Evolutionary conservation across 768 basidiomycete genomes (phyloP).

Genomic region (Candolleomyces eurysporus): DNA sequence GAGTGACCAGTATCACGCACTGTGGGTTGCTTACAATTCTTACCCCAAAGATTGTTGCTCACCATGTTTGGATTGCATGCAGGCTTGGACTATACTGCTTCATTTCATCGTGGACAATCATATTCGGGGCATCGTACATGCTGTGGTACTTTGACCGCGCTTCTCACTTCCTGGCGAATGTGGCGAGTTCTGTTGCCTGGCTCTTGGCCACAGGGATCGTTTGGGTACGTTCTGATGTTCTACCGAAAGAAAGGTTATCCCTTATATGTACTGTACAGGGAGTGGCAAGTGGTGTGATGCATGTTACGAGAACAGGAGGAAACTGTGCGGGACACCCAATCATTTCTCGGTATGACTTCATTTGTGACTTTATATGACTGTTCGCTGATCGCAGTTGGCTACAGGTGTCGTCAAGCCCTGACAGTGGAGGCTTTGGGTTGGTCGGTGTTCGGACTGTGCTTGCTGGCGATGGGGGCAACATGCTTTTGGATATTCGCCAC

Average conservation of each 20-base stretch:
- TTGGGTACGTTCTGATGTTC: constrained; percentile 51
- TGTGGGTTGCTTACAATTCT: constrained; percentile 41
- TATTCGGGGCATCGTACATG: constrained; percentile 69
- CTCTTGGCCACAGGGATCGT: constrained; percentile 58
- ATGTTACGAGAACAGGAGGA: constrained; percentile 57
- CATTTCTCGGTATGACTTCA: constrained; percentile 47
- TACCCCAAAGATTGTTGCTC: neutral
- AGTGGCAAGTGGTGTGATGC: constrained; percentile 64
- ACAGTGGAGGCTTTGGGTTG: constrained; percentile 76
- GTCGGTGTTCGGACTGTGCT: constrained; percentile 68
- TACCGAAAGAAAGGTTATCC: neutral
- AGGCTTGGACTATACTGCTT: constrained; percentile 62
- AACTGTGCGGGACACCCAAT: constrained; percentile 52
- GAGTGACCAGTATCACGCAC: constrained; percentile 57
- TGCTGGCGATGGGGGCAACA: constrained; percentile 53
- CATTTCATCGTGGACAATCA: constrained; percentile 70
- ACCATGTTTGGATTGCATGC: neutral
- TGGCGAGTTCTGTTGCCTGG: constrained; percentile 79
- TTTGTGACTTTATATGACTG: constrained; percentile 15
- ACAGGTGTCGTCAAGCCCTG: constrained; percentile 67
- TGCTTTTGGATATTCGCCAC: constrained; percentile 37
- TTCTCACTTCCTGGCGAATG: constrained; percentile 66
- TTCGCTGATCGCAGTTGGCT: constrained; percentile 2
- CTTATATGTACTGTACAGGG: constrained; percentile 42
- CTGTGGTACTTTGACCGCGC: constrained; percentile 69